These are phyloP conservation scores for Penicillium thymicola DNA, from an alignment of 2,329 filamentous ascomycete genomes.

Conservation along the genomic window DNA sequence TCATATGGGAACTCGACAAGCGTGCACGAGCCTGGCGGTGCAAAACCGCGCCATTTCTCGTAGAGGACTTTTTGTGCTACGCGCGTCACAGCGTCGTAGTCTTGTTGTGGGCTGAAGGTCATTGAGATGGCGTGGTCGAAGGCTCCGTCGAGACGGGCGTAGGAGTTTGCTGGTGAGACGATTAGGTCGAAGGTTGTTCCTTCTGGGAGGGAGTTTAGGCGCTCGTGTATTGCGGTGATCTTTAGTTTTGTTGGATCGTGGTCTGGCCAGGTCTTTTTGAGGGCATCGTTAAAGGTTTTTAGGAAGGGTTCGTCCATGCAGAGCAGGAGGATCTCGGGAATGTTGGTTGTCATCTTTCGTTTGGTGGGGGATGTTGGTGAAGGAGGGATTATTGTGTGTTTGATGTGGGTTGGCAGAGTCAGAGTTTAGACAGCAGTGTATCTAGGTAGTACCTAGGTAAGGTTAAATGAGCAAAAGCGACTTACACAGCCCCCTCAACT, in stretches of 20 bases:
- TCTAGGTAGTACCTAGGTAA: not conserved
- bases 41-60: slow-evolving; percentile 49
- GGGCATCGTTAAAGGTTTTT: slow-evolving; percentile 42
- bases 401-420: not conserved
- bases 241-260: slow-evolving; percentile 35
- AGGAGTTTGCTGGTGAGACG: slow-evolving; percentile 56
- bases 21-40: slow-evolving; percentile 52
- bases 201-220: slow-evolving; percentile 39
- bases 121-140: slow-evolving; percentile 56
- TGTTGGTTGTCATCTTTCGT: slow-evolving; percentile 25
- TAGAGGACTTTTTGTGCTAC: slow-evolving; percentile 48
- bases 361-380: not conserved
- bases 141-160: slow-evolving; percentile 53
- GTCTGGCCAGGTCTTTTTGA: slow-evolving; percentile 31
- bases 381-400: not conserved
- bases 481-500: not conserved
- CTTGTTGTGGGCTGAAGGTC: slow-evolving; percentile 40
- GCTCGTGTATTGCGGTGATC: slow-evolving; percentile 32
- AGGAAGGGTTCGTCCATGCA: slow-evolving; percentile 42
- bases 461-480: not conserved
- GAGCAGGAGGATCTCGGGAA: slow-evolving; percentile 45
- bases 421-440: not conserved
- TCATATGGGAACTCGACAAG: slow-evolving; percentile 45
- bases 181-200: slow-evolving; percentile 46
- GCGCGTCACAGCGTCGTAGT: slow-evolving; percentile 49